phyloP scores from a whole-genome alignment of 768 basidiomycete species.

The Russula brevipes region DNA sequence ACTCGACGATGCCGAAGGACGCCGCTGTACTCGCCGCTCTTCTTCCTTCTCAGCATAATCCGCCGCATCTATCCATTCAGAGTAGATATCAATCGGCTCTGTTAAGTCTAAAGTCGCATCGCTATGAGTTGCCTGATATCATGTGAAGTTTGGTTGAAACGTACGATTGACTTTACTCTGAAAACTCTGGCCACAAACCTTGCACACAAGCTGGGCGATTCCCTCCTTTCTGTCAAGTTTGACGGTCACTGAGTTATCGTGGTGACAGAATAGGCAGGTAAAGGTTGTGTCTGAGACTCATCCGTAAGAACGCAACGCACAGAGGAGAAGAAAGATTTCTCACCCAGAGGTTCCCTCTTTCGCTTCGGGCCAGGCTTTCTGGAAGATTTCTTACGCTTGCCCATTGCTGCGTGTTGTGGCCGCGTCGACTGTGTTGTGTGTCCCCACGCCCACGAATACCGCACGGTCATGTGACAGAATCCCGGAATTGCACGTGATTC shows the following conservation, averaged over 20 bases:
- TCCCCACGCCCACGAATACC: neutral
- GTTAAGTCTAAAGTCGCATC: conserved; percentile 56
- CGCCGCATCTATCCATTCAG: conserved; percentile 87
- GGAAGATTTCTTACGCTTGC: conserved; percentile 87
- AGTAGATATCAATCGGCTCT: conserved; percentile 84
- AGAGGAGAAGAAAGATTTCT: conserved; percentile 21
- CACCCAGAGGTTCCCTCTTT: conserved; percentile 70
- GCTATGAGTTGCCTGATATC: conserved; percentile 14
- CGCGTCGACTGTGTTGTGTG: conserved; percentile 1
- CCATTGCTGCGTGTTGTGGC: conserved; percentile 44
- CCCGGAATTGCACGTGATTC: too few species aligned
- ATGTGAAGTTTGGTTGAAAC: conserved; percentile 27
- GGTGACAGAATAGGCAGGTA: conserved; percentile 85
- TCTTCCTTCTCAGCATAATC: conserved; percentile 73
- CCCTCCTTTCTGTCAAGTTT: conserved; percentile 83
- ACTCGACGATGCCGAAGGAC: conserved; percentile 53
- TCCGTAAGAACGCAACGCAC: conserved; percentile 5
- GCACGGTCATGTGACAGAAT: neutral
- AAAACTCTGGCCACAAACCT: conserved; percentile 81
- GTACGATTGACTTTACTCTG: conserved; percentile 84
- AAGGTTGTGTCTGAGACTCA: conserved; percentile 63
- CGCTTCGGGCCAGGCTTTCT: conserved; percentile 68
- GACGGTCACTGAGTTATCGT: conserved; percentile 84
- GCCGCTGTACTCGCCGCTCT: conserved; percentile 39
- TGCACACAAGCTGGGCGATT: conserved; percentile 72